A percentile compares a stretch with the other conserved stretches of the same genome.
Evolutionary conservation across 2,329 filamentous ascomycete genomes (phyloP).

Genomic region (Stachybotrys chartarum): DNA sequence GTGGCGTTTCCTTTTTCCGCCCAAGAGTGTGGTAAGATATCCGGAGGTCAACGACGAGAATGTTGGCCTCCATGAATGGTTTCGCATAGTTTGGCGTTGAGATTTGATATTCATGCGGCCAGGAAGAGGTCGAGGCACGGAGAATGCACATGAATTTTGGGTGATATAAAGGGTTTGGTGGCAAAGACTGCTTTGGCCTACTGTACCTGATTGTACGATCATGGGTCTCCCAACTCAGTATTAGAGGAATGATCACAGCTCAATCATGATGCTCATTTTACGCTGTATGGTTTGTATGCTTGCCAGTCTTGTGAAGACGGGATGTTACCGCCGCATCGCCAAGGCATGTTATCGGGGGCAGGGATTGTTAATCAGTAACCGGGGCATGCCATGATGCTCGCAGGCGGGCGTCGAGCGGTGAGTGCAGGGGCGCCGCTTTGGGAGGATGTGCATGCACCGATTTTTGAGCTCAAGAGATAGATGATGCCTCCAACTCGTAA

Average conservation of each 20-base stretch:
- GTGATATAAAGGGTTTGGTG: not conserved
- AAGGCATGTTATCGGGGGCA: no score
- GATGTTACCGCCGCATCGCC: no score
- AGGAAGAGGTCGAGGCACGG: not conserved
- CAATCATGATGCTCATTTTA: not conserved
- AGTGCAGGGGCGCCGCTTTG: no score
- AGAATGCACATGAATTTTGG: not conserved
- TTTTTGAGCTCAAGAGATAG: no score
- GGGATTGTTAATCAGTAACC: no score
- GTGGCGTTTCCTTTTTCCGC: no score
- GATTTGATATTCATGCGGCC: not conserved
- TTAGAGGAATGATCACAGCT: not conserved
- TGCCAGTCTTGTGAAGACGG: no score
- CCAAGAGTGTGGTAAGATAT: not conserved
- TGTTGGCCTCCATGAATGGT: not conserved
- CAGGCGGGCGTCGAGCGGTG: no score
- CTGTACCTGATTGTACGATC: not conserved
- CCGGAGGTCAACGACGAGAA: not conserved
- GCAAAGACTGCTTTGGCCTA: not conserved
- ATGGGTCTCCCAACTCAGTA: not conserved
- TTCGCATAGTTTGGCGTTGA: not conserved
- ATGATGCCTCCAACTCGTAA: no score
- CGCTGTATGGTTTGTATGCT: no score
- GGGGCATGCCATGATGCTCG: no score
- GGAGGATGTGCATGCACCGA: no score